Evolutionary conservation across 495 filamentous ascomycete genomes (phyloP).

Genomic region (Tuber indicum): DNA sequence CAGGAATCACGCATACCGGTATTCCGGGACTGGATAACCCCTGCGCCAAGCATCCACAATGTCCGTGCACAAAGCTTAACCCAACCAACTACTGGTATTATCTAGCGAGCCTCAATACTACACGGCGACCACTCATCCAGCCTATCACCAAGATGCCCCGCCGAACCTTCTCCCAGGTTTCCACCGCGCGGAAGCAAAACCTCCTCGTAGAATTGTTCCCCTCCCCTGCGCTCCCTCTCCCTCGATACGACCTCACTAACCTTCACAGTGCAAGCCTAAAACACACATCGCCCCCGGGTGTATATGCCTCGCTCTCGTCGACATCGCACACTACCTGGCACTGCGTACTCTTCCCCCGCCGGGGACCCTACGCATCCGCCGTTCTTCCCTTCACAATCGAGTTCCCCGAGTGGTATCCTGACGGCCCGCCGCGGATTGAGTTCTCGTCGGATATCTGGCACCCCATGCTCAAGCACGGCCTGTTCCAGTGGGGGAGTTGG

Average conservation of each 20-base stretch:
- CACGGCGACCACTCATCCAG: not conserved
- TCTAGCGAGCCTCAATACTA: not conserved
- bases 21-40: not conserved
- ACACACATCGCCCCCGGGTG: conserved; percentile 69
- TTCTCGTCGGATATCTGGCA: conserved; percentile 92
- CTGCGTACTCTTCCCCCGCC: conserved; percentile 79
- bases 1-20: not conserved
- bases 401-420: conserved; percentile 76
- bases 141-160: conserved; percentile 16
- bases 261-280: conserved; percentile 68
- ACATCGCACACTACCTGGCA: conserved; percentile 75
- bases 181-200: conserved; percentile 49
- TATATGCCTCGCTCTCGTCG: conserved; percentile 78
- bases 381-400: conserved; percentile 83
- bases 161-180: conserved; percentile 19
- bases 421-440: conserved; percentile 70
- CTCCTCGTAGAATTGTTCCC: conserved; percentile 71
- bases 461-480: conserved; percentile 81
- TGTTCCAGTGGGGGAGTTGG: conserved; percentile 62
- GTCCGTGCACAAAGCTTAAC: conserved; percentile 1
- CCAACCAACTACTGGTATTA: not conserved
- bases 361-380: conserved; percentile 81
- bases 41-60: not conserved
- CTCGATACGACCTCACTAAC: not conserved
- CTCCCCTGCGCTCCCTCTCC: conserved; percentile 6